These are phyloP conservation scores for Jatropha curcas DNA, from an alignment of 345 rosid species.

Conservation along the genomic window DNA sequence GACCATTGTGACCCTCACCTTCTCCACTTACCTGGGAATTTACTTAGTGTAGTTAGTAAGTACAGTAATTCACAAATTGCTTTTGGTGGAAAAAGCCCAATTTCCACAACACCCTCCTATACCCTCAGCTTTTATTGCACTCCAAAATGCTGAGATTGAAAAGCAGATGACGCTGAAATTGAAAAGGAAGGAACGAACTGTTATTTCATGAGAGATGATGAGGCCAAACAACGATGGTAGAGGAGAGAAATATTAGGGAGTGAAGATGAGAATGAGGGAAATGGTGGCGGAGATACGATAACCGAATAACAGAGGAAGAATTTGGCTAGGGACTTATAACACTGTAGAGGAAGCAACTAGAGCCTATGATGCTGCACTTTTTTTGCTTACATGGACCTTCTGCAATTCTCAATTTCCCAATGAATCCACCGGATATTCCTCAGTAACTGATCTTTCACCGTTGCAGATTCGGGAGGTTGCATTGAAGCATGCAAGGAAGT, in stretches of 20 bases:
- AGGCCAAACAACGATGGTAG: constrained; percentile 1
- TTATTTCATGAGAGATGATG: constrained; percentile 20
- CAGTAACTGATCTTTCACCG: constrained; percentile 25
- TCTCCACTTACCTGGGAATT: too few species aligned
- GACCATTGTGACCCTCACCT: too few species aligned
- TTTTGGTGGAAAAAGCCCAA: too few species aligned
- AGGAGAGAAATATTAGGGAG: constrained; percentile 42
- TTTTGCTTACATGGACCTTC: constrained; percentile 53
- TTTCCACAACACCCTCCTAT: too few species aligned
- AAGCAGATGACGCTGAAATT: too few species aligned
- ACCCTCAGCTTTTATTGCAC: not conserved
- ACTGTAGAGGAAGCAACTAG: constrained; percentile 64
- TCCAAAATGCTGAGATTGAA: too few species aligned
- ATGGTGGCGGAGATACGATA: constrained; percentile 74
- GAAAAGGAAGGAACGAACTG: too few species aligned
- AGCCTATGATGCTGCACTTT: constrained; percentile 65
- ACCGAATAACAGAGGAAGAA: constrained; percentile 51
- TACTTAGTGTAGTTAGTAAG: too few species aligned
- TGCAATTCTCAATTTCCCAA: constrained; percentile 51
- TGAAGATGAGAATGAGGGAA: constrained; percentile 73
- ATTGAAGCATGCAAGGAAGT: constrained; percentile 34
- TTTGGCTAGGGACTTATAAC: constrained; percentile 66
- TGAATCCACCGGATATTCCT: constrained; percentile 39
- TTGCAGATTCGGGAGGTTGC: constrained; percentile 47
- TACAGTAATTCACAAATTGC: too few species aligned